Evolutionary conservation across 805 yeast species (phyloP), one percentile per base, ranked within the genome.

Genomic region (Ogataea corticis): DNA sequence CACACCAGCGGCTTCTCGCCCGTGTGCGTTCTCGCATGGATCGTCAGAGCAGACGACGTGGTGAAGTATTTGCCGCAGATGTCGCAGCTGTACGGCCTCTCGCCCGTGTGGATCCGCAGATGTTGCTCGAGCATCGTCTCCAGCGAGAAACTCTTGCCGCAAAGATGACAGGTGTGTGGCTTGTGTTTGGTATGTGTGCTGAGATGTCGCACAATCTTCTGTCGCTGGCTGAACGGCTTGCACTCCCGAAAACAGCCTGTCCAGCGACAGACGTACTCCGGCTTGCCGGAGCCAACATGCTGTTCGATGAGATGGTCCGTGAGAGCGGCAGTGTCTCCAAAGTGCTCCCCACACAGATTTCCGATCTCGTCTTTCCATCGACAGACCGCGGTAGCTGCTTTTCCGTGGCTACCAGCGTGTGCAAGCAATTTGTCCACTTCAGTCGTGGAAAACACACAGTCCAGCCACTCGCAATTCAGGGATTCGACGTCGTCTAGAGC

Each of bases 1-100:
- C 98, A 92, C 28, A 66, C 70, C 53, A 92, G 69, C 2, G 97
- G 97, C 63, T 85, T 88, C 48, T 85, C 92, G 2, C 97, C 97
- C 0, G 96, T 86, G 65, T 92, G 99, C 2, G 83, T 83, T 49
- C 98, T 72, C 37, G 77, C 66, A 67, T 94, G 98, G 25, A 92
- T 88, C 1, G 89, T 84, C 36, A 91, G 70, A 13, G 94, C 83
- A 3, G 94, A 83, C 23, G 87, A 78, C 2, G 96, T 88, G 10
- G 96, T 85, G 69, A 92, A 92, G 19, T 70, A 62, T 62, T 89
- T 91, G 4, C 77, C 83, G 64, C 99, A 92, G 1, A 71, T 60
- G 19, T 75, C 70, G 64, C 99, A 92, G 42, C 64, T 65, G 62
- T 75, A 90, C 1, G 98, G 98, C 58, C 82, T 86, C 57, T 90